Base-by-base conservation (phyloP, 2,329 filamentous ascomycete genomes). In the Neodidymelliopsis sp. region DNA sequence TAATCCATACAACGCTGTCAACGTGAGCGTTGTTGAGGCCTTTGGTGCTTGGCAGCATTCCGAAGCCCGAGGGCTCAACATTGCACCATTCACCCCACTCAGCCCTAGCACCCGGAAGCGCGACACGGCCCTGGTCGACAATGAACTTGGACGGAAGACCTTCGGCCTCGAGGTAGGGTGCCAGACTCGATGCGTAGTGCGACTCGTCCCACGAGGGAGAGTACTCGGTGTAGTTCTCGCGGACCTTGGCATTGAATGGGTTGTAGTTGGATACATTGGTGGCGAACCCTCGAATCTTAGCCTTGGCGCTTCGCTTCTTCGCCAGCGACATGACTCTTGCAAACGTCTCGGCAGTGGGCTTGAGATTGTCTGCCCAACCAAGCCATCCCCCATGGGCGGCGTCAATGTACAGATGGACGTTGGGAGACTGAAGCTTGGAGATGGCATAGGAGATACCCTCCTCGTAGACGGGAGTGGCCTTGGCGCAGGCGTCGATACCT, bases 71-170 rank as follows among this genome's bases (percentile, higher is more conserved):
- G 13, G 63, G 63, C 5, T 39, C 38, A 18, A 67, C 55, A 27
- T 67, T 67, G 52, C 64, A 67, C 64, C 64, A 67, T n/a, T 61
- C 58, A 15, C 64, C 64, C 64, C 64, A 67, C 39, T 59, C 62
- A 11, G 48, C 45, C 6, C 64, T 43, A 2, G 62, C 63, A 15
- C 62, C 60, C 9, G 59, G 59, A 11, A 58, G 49, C 7, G 54
- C 62, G 13, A 66, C 53, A 36, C 64, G 63, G 20, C 64, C 64
- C 38, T 66, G 63, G 34, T 67, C 64, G 7, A 66, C 53, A 34
- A 67, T 67, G 53, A 66, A 66, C 50, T 62, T 58, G 28, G 55
- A 50, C 0, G 64, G 64, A 9, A 66, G 51, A 8, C 63, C 63
- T 19, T 62, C 56, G 4, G 54, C 62, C 18, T 62, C 60, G 24